Conservation (phyloP, 2,329 filamentous ascomycete species). For the Fusarium brachygibbosum region DNA sequence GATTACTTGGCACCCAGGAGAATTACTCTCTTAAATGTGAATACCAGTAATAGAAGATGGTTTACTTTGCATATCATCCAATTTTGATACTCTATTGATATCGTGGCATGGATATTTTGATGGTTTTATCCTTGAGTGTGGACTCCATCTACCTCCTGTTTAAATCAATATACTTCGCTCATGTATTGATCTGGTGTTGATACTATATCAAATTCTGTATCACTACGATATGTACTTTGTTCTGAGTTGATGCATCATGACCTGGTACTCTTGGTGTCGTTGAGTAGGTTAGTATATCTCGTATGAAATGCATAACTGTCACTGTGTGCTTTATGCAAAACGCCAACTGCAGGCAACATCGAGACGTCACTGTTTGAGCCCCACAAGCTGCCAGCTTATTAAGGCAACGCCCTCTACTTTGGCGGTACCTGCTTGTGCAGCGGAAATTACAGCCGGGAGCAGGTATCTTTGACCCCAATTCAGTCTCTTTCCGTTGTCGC, state of each 20-base stretch:
- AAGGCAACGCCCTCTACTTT: conserved; percentile 31
- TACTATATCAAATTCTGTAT: background rate
- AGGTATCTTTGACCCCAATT: conserved; percentile 41
- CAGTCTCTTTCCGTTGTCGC: conserved; percentile 27
- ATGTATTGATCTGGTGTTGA: no score
- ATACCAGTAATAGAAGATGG: background rate
- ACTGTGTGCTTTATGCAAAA: conserved; percentile 20
- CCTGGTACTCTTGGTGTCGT: background rate
- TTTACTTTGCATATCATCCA: background rate
- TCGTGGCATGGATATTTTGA: background rate
- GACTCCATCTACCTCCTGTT: background rate
- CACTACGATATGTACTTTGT: background rate
- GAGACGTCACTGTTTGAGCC: conserved; percentile 52
- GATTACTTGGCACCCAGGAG: background rate
- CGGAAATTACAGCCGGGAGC: background rate
- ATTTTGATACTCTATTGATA: background rate
- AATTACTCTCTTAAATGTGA: background rate
- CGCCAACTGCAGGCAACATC: conserved; percentile 51
- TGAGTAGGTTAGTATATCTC: background rate
- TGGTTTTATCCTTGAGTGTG: background rate
- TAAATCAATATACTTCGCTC: background rate
- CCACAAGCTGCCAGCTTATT: conserved; percentile 42
- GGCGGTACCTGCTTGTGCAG: conserved; percentile 42
- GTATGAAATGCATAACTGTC: conserved; percentile 28
- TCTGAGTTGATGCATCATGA: background rate